Conservation (phyloP, 805 yeast species). For the Starmerella vitae region DNA sequence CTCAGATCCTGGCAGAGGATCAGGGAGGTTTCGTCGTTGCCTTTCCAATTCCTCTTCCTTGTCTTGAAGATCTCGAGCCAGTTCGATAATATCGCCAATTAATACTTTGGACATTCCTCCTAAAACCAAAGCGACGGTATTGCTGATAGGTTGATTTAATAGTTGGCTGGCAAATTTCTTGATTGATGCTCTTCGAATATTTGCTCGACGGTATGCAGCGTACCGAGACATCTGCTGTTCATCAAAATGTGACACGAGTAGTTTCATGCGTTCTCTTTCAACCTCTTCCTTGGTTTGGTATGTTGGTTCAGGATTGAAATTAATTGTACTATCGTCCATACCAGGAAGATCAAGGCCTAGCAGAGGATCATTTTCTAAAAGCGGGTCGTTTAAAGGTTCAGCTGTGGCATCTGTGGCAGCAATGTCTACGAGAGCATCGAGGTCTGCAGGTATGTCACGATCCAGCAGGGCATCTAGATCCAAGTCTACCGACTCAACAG, state of each 20-base stretch:
- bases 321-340: not conserved
- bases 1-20: conserved; percentile 19
- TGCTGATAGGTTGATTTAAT: conserved; percentile 66
- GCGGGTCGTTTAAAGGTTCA: not conserved
- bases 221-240: conserved; percentile 76
- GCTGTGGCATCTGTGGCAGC: not conserved
- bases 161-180: conserved; percentile 68
- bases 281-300: conserved; percentile 15
- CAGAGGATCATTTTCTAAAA: not conserved
- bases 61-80: conserved; percentile 59
- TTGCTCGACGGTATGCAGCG: conserved; percentile 73
- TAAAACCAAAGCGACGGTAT: conserved; percentile 62
- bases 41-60: conserved; percentile 22
- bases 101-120: conserved; percentile 81
- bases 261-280: conserved; percentile 28
- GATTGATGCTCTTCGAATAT: conserved; percentile 57
- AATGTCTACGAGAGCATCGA: not conserved
- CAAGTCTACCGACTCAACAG: not conserved
- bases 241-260: conserved; percentile 59
- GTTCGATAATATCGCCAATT: conserved; percentile 78
- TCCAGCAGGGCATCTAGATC: conserved; percentile 1
- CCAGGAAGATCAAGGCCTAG: not conserved
- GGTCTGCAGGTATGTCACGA: not conserved
- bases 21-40: not conserved
- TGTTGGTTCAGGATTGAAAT: conserved; percentile 2